phyloP scores from a whole-genome alignment of 345 rosid species.

The Psidium guajava region DNA sequence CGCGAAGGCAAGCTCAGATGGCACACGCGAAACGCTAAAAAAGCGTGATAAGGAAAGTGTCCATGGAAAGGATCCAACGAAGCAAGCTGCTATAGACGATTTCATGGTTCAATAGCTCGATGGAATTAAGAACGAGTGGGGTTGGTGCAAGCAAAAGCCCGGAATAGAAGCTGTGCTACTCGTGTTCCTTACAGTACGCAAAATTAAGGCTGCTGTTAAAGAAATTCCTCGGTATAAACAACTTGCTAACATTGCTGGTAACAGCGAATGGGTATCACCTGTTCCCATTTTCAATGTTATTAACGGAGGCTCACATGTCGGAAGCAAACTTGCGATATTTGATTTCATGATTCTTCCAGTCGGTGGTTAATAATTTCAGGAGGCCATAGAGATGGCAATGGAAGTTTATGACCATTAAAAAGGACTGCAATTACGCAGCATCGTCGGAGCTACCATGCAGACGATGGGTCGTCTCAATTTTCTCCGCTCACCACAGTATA shows the following conservation, averaged over 20 bases:
- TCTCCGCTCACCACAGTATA: too few species aligned
- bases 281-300: constrained; percentile 96
- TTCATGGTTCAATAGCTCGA: too few species aligned
- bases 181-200: constrained; percentile 86
- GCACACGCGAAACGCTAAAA: too few species aligned
- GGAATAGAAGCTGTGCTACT: constrained; percentile 88
- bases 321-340: constrained; percentile 68
- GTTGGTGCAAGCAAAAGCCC: constrained; percentile 21
- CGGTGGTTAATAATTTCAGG: constrained; percentile 80
- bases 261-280: constrained; percentile 70
- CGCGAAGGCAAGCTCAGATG: too few species aligned
- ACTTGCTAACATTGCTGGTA: constrained; percentile 91
- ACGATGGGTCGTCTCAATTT: too few species aligned
- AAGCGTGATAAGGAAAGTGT: too few species aligned
- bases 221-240: constrained; percentile 74
- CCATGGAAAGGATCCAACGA: too few species aligned
- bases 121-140: too few species aligned
- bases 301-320: constrained; percentile 93
- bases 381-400: constrained; percentile 97
- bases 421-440: neutral
- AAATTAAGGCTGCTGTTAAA: constrained; percentile 55
- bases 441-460: too few species aligned
- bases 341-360: constrained; percentile 92
- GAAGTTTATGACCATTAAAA: constrained; percentile 84
- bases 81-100: too few species aligned